Conservation (phyloP, 495 filamentous ascomycete species). For the Xeromyces bisporus region DNA sequence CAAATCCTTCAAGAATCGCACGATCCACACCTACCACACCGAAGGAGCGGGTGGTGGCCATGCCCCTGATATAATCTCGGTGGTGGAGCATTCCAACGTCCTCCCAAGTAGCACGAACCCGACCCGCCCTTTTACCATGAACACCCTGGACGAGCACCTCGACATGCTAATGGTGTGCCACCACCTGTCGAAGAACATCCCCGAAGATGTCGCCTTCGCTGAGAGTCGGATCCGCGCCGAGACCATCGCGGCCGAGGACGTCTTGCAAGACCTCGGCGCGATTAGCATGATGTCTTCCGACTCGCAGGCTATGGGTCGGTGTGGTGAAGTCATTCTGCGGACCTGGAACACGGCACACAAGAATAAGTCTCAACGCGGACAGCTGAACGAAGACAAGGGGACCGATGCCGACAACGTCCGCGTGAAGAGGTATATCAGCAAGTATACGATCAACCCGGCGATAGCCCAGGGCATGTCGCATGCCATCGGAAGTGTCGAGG, state of each 20-base stretch:
- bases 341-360: slow-evolving; percentile 99
- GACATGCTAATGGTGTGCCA: slow-evolving; percentile 99
- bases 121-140: slow-evolving; percentile 77
- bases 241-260: slow-evolving; percentile 95
- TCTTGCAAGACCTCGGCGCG: slow-evolving; percentile 87
- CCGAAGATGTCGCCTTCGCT: slow-evolving; percentile 91
- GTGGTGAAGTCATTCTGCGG: slow-evolving; percentile 83
- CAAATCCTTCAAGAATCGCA: slow-evolving; percentile 68
- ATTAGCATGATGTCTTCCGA: slow-evolving; percentile 98
- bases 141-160: slow-evolving; percentile 92
- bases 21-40: slow-evolving; percentile 97
- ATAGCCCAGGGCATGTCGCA: slow-evolving; percentile 89
- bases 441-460: slow-evolving; percentile 96
- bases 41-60: slow-evolving; percentile 94
- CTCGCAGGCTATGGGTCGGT: slow-evolving; percentile 94
- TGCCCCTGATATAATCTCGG: slow-evolving; percentile 90
- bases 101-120: slow-evolving; percentile 88
- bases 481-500: slow-evolving; percentile 71
- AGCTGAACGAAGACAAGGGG: slow-evolving; percentile 58
- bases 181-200: slow-evolving; percentile 78
- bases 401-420: slow-evolving; percentile 82
- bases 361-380: slow-evolving; percentile 80
- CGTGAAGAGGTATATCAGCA: slow-evolving; percentile 85
- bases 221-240: slow-evolving; percentile 89
- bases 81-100: slow-evolving; percentile 85